phyloP scores from a whole-genome alignment of 1,139 yeast species.

The Blastobotrys illinoisensis region DNA sequence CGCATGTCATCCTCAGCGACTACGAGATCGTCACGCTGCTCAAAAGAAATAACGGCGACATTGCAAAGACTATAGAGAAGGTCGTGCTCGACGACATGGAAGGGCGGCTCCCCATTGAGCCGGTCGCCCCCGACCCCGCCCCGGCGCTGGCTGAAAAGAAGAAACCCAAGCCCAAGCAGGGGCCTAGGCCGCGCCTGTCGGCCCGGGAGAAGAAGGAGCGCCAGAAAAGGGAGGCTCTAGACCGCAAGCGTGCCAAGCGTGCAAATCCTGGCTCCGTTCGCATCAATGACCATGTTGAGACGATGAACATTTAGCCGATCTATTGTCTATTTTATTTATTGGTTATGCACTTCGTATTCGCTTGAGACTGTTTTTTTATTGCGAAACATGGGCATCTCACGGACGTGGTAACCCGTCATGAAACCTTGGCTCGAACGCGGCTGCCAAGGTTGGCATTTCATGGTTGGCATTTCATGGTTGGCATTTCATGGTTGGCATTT shows the following conservation, averaged over 20 bases:
- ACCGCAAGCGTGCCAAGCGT: slow-evolving; percentile 18
- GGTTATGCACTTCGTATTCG: no score
- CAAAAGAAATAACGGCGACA: slow-evolving; percentile 21
- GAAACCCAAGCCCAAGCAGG: slow-evolving; percentile 14
- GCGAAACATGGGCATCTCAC: no score
- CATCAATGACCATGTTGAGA: background rate
- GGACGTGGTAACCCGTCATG: no score
- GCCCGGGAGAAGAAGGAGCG: slow-evolving; percentile 30
- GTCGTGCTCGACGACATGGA: slow-evolving; percentile 17
- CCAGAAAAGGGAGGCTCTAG: slow-evolving; percentile 29
- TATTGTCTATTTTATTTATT: no score
- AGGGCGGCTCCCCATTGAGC: background rate
- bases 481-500: no score
- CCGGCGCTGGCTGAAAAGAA: slow-evolving; percentile 2
- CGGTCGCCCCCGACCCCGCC: slow-evolving; percentile 1
- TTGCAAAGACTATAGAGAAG: slow-evolving; percentile 22
- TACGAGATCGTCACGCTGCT: slow-evolving; percentile 16
- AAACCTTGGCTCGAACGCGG: no score
- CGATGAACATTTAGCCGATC: background rate
- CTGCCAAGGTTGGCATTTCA: no score
- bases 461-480: no score
- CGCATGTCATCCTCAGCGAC: slow-evolving; percentile 20
- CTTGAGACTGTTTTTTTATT: no score
- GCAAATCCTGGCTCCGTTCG: background rate
- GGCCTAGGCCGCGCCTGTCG: slow-evolving; percentile 12